Evolutionary conservation across 2,329 filamentous ascomycete genomes (phyloP).

Genomic region (Botrytis cinerea): DNA sequence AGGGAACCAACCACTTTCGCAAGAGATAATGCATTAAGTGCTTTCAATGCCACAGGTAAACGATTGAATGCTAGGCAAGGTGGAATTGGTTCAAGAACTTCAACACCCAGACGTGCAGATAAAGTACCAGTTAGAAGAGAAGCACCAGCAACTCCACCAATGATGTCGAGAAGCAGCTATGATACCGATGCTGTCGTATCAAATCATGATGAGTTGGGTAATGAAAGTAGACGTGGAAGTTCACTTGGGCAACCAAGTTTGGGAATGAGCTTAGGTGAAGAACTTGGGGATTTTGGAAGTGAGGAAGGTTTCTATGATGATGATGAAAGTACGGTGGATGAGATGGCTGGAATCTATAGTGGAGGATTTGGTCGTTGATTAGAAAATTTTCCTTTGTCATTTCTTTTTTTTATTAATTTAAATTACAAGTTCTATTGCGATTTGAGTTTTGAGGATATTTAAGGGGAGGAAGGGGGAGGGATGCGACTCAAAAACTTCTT

Average conservation of each 20-base stretch:
- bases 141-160: constrained; percentile 56
- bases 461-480: not conserved
- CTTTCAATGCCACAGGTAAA: constrained; percentile 61
- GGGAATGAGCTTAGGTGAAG: constrained; percentile 19
- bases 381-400: constrained; percentile 1
- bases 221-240: constrained; percentile 39
- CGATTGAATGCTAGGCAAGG: constrained; percentile 55
- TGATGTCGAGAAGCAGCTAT: constrained; percentile 60
- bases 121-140: constrained; percentile 44
- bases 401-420: not conserved
- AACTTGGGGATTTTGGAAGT: constrained; percentile 28
- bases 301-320: constrained; percentile 43
- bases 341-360: constrained; percentile 24
- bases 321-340: constrained; percentile 38
- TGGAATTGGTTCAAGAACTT: constrained; percentile 31
- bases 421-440: not conserved
- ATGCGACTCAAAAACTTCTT: not conserved
- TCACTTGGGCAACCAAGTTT: constrained; percentile 6
- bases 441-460: not conserved
- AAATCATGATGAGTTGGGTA: constrained; percentile 40
- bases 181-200: constrained; percentile 59
- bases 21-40: constrained; percentile 45
- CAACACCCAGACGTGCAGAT: constrained; percentile 44
- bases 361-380: constrained; percentile 20
- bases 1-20: constrained; percentile 48